Evolutionary conservation across 1,284 basidiomycete genomes (phyloP).

Genomic region (Cryptococcus sp.): DNA sequence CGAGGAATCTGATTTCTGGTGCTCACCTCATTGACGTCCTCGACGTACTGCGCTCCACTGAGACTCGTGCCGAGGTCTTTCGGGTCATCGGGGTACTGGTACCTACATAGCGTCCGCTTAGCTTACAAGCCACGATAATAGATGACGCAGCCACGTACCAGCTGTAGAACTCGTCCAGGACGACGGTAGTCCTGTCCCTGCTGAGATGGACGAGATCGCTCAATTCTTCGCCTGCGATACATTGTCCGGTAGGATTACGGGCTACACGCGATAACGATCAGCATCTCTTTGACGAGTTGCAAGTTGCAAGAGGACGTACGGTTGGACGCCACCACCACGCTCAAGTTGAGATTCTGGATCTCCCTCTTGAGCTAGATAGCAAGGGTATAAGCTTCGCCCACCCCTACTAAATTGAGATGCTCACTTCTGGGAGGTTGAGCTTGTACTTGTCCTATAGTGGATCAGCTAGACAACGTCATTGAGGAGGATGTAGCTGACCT

Average conservation of each 20-base stretch:
- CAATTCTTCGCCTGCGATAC: constrained; percentile 71
- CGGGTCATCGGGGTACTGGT: constrained; percentile 78
- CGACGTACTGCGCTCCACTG: constrained; percentile 78
- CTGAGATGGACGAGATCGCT: constrained; percentile 73
- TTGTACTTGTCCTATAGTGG: constrained; percentile 64
- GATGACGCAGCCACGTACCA: constrained; percentile 19
- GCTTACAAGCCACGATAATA: neutral
- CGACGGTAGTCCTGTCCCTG: constrained; percentile 70
- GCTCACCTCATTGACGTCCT: constrained; percentile 73
- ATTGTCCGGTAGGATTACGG: constrained; percentile 71
- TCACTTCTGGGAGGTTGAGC: constrained; percentile 64
- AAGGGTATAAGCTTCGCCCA: neutral
- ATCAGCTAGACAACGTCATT: constrained; percentile 50
- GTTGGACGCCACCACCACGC: constrained; percentile 85
- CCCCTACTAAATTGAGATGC: neutral
- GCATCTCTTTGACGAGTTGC: neutral
- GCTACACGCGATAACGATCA: constrained; percentile 10
- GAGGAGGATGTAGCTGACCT: constrained; percentile 6
- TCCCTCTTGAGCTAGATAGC: constrained; percentile 60
- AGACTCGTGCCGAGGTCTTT: constrained; percentile 73
- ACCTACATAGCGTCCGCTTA: constrained; percentile 52
- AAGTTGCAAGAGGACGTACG: constrained; percentile 20
- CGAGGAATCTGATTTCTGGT: neutral
- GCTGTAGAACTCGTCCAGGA: constrained; percentile 76
- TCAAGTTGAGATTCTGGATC: constrained; percentile 74